These are phyloP conservation scores for Candida caryicola DNA, from an alignment of 805 yeast species.

Conservation along the genomic window DNA sequence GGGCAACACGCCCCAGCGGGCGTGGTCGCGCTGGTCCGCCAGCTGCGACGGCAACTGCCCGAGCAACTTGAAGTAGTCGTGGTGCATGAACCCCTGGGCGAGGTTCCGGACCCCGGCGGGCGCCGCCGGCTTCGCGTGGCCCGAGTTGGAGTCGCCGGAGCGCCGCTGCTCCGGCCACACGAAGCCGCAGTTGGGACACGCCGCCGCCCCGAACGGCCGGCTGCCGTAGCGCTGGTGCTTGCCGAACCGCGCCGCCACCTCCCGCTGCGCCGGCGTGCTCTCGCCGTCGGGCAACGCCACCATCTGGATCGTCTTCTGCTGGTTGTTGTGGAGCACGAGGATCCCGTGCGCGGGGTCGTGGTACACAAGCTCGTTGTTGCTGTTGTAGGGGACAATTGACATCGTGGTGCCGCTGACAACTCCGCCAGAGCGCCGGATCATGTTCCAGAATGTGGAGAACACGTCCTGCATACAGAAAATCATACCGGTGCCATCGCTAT, in stretches of 20 bases:
- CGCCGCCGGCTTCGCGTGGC: neutral
- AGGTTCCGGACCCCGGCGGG: neutral
- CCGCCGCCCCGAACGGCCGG: neutral
- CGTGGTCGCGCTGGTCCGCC: neutral
- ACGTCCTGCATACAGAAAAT: neutral
- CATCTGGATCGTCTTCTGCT: constrained; percentile 28
- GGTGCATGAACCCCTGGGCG: constrained; percentile 27
- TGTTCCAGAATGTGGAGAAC: constrained; percentile 1
- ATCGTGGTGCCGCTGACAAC: no score
- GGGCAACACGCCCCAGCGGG: neutral
- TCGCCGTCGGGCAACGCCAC: constrained; percentile 13
- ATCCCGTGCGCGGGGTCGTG: constrained; percentile 36
- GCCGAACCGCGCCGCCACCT: neutral
- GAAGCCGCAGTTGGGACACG: constrained; percentile 34
- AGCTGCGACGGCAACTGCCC: constrained; percentile 21
- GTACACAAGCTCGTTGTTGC: constrained; percentile 28
- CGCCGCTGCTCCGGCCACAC: constrained; percentile 17
- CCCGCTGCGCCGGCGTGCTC: neutral
- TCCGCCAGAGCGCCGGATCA: no score
- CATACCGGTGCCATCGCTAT: no score
- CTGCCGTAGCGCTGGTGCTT: neutral
- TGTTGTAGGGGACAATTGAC: constrained; percentile 40
- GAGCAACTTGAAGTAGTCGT: constrained; percentile 36
- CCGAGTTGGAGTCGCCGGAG: constrained; percentile 2
- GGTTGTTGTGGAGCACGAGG: constrained; percentile 33